Evolutionary conservation across 164 flowering plant species (phyloP).

Genomic region (Vitis vinifera): DNA sequence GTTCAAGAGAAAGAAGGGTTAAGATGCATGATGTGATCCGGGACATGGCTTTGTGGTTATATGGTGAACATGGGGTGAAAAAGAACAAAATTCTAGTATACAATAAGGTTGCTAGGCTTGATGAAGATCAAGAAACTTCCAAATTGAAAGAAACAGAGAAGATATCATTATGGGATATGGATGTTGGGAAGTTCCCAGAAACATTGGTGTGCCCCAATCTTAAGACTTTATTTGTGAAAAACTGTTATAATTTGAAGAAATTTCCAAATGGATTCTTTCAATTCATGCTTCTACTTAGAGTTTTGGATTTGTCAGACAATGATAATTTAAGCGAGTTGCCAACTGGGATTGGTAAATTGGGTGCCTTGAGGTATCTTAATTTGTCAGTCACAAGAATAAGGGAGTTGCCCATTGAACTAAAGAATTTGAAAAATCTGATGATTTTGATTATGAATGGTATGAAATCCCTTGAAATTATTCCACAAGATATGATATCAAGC

Average conservation of each 20-base stretch:
- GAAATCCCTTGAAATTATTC: background rate
- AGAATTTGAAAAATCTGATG: constrained; percentile 3
- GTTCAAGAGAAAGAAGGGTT: too few species aligned
- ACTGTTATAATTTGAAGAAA: too few species aligned
- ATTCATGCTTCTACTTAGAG: too few species aligned
- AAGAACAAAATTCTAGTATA: background rate
- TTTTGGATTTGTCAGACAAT: too few species aligned
- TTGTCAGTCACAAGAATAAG: background rate
- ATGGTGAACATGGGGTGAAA: too few species aligned
- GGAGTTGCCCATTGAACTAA: constrained; percentile 1
- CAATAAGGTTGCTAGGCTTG: background rate
- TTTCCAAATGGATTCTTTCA: too few species aligned
- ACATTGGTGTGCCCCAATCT: background rate
- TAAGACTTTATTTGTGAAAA: too few species aligned
- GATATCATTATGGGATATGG: background rate
- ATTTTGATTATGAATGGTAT: background rate
- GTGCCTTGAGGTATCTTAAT: constrained; percentile 9
- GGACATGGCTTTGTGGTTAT: too few species aligned
- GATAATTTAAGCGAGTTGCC: too few species aligned
- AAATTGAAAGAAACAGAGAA: background rate
- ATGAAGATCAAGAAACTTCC: background rate
- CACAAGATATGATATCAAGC: constrained; percentile 3
- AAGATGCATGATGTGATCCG: too few species aligned
- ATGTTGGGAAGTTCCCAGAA: background rate
- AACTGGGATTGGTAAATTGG: too few species aligned